These are phyloP conservation scores for Annulohypoxylon moriforme DNA, from an alignment of 495 filamentous ascomycete species.

Conservation along the genomic window DNA sequence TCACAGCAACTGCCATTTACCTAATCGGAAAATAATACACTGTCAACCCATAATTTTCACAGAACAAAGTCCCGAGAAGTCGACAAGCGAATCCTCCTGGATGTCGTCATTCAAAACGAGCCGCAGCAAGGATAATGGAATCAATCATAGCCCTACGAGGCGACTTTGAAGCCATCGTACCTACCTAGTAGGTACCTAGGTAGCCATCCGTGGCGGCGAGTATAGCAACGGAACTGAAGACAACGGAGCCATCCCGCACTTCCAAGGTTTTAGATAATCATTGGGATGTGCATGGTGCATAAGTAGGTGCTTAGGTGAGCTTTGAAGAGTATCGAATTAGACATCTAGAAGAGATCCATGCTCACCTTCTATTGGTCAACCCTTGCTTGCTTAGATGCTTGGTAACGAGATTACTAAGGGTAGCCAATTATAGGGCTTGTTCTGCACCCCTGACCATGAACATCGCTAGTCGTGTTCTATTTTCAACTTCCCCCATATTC, in stretches of 20 bases:
- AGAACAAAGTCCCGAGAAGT: neutral
- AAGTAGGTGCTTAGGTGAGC: slow-evolving; percentile 45
- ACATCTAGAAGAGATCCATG: slow-evolving; percentile 19
- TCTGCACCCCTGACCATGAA: slow-evolving; percentile 18
- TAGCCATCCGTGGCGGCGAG: neutral
- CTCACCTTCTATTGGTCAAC: slow-evolving; percentile 13
- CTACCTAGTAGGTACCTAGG: neutral
- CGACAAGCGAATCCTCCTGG: neutral
- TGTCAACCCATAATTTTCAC: neutral
- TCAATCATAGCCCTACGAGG: neutral
- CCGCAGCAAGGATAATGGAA: slow-evolving; percentile 5
- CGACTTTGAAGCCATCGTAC: neutral
- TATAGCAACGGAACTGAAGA: neutral
- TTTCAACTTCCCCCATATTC: slow-evolving; percentile 31
- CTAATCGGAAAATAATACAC: neutral
- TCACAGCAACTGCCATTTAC: neutral
- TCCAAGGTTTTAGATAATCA: slow-evolving; percentile 9
- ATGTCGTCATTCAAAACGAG: slow-evolving; percentile 7
- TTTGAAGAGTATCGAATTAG: slow-evolving; percentile 28
- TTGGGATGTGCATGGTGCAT: slow-evolving; percentile 36
- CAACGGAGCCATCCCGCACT: neutral
- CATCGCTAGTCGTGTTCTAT: slow-evolving; percentile 39
- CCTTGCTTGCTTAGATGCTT: slow-evolving; percentile 33
- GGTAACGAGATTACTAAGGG: slow-evolving; percentile 44
- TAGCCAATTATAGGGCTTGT: slow-evolving; percentile 40